These are phyloP conservation scores for Haematococcus lacustris DNA, from an alignment of 139 green algal genomes.

Conservation along the genomic window DNA sequence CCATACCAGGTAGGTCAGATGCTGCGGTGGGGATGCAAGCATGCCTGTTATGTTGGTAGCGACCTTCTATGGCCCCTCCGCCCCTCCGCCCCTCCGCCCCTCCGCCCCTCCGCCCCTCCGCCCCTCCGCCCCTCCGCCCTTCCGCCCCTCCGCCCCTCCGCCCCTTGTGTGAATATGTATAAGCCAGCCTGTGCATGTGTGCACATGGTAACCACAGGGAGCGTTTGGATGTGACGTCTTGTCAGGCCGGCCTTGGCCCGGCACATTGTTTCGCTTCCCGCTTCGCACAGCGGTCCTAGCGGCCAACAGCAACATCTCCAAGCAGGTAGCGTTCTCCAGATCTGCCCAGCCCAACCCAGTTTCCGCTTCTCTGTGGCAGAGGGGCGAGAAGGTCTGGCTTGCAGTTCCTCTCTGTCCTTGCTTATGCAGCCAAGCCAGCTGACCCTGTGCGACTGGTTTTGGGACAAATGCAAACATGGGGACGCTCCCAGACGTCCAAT, in stretches of 20 bases:
- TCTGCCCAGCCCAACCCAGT: neutral
- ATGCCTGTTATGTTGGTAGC: neutral
- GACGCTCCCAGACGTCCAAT: neutral
- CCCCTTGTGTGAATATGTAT: no score
- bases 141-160: no score
- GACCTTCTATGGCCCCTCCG: neutral
- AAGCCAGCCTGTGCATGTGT: neutral
- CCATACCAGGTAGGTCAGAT: no score
- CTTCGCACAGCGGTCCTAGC: constrained; percentile 45
- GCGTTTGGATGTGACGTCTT: neutral
- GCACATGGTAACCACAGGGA: neutral
- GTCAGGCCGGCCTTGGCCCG: constrained; percentile 17
- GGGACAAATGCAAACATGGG: no score
- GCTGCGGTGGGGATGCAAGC: no score
- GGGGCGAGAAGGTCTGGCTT: neutral
- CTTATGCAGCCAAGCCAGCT: no score
- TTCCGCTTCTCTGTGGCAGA: no score
- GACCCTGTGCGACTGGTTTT: no score
- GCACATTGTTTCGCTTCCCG: constrained; percentile 69
- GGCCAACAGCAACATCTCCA: constrained; percentile 49
- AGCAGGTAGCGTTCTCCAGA: constrained; percentile 29
- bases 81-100: no score
- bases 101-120: no score
- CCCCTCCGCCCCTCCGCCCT: no score
- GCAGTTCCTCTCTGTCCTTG: neutral